Base-by-base conservation (phyloP, 495 filamentous ascomycete genomes). In the Penicillium longicatenatum region DNA sequence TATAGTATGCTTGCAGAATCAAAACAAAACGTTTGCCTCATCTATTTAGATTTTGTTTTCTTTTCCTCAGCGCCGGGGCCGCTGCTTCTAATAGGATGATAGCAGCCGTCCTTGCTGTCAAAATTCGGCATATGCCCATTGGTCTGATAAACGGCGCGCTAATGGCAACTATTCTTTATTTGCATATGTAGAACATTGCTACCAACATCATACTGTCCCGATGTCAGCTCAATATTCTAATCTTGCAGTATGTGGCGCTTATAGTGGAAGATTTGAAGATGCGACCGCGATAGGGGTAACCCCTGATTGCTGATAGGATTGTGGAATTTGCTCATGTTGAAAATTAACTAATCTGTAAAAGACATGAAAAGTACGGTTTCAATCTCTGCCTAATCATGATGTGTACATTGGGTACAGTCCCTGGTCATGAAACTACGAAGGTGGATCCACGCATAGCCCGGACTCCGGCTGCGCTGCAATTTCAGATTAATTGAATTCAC, bases 171-270 rank as follows among this genome's bases (percentile, higher is more conserved):
- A 46, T 46, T 46, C 43, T 10, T 16, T 46, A 8, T 22, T 45
- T 24, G 43, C 41, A 44, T 44, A 44, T 44, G 41, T 44, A 44
- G 3, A 44, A 17, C 4, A 20, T 20, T 21, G 17, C 41, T 20
- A 17, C 26, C 10, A 10, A 35, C 31, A 35, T 2, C 26, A 4
- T n/a, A 44, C 1, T 21, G n/a, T 44, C n/a, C 41, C 11, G n/a
- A 19, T 44, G 41, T n/a, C n/a, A n/a, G 17, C 14, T 46, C 21
- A 46, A 5, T 16, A 46, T 12, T 2, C 21, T 16, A 4, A 46
- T 12, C 43, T 46, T 46, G 43, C 20, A 46, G 43, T 6, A 46
- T 24, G 43, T 46, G 43, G 43, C 43, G 43, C 21, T 39, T 39
- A 16, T 24, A 14, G 26, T 26, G 26, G 26, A 26, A 4, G 26